phyloP scores from a whole-genome alignment of 2,329 filamentous ascomycete genomes.

The Aureobasidium zeae region DNA sequence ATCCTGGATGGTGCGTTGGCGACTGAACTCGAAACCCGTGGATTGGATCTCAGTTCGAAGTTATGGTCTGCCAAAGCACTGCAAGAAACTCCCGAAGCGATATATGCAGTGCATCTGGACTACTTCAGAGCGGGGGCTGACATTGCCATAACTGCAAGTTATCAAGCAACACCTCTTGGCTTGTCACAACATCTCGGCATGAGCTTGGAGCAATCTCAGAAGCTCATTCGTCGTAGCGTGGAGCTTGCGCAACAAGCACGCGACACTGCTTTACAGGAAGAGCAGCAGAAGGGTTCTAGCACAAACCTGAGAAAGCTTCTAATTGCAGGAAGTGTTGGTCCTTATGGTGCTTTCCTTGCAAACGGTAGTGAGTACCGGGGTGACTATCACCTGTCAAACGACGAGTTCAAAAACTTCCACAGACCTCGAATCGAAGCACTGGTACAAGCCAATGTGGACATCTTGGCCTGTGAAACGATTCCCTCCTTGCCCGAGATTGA shows the following conservation, averaged over 20 bases:
- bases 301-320: constrained; percentile 22
- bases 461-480: constrained; percentile 40
- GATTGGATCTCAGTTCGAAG: constrained; percentile 34
- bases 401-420: constrained; percentile 35
- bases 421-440: constrained; percentile 34
- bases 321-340: constrained; percentile 39
- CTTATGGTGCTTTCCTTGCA: constrained; percentile 40
- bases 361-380: constrained; percentile 40
- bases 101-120: constrained; percentile 36
- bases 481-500: constrained; percentile 33
- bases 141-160: constrained; percentile 40
- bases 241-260: constrained; percentile 33
- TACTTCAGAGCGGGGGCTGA: constrained; percentile 39
- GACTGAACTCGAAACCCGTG: constrained; percentile 38
- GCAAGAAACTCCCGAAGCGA: constrained; percentile 31
- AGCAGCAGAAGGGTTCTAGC: not conserved
- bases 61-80: constrained; percentile 40
- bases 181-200: constrained; percentile 32
- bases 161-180: constrained; percentile 38
- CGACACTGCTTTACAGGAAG: constrained; percentile 16
- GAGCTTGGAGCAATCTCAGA: constrained; percentile 26
- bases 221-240: constrained; percentile 34
- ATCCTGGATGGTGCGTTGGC: constrained; percentile 41
- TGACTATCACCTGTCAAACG: constrained; percentile 28
- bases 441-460: constrained; percentile 33